phyloP scores from a whole-genome alignment of 2,329 filamentous ascomycete species.

The Alternaria rosae region DNA sequence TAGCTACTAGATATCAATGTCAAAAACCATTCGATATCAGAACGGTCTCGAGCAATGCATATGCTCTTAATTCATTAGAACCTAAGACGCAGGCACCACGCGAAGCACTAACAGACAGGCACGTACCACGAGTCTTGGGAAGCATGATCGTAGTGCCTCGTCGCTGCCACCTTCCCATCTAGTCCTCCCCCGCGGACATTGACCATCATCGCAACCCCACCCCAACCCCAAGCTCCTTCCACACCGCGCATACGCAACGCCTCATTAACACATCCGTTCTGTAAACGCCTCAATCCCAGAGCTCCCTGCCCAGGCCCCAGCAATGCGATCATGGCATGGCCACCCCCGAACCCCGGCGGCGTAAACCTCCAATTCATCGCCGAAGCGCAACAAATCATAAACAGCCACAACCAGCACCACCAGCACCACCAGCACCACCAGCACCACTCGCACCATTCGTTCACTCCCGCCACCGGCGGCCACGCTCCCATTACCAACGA shows the following conservation, averaged over 20 bases:
- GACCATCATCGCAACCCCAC: constrained; percentile 7
- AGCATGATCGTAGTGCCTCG: neutral
- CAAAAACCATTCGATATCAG: neutral
- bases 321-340: constrained; percentile 10
- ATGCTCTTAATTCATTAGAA: neutral
- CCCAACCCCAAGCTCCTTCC: neutral
- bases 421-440: neutral
- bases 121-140: neutral
- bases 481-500: neutral
- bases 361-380: neutral
- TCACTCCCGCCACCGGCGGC: neutral
- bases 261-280: neutral
- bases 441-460: no score
- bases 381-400: neutral
- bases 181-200: constrained; percentile 29
- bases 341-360: neutral
- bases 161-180: constrained; percentile 29
- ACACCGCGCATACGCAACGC: neutral
- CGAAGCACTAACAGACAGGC: neutral
- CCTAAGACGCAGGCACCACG: neutral
- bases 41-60: neutral
- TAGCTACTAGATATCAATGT: constrained; percentile 2
- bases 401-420: neutral
- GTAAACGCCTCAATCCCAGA: neutral
- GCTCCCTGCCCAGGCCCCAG: neutral